phyloP scores from a whole-genome alignment of 2,329 filamentous ascomycete genomes.

The Phaeosphaeria sp. region DNA sequence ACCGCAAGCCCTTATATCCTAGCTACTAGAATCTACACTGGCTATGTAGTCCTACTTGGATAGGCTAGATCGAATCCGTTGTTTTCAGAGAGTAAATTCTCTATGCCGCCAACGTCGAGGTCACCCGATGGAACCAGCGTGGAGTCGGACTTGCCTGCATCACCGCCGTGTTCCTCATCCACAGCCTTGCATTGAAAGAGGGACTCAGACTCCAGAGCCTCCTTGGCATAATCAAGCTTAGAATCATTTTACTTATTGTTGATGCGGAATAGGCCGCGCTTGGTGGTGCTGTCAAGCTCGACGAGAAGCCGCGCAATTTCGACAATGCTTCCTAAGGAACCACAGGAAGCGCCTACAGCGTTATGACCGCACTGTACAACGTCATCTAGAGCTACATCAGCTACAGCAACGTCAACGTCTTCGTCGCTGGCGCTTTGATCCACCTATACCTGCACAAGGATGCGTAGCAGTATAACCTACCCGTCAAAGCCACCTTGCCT shows the following conservation, averaged over 20 bases:
- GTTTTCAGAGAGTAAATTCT: constrained; percentile 75
- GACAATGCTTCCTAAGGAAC: constrained; percentile 69
- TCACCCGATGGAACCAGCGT: constrained; percentile 71
- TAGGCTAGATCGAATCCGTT: constrained; percentile 73
- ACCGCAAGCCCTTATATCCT: constrained; percentile 66
- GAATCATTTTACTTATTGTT: constrained; percentile 70
- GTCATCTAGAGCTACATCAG: constrained; percentile 75
- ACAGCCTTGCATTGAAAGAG: constrained; percentile 69
- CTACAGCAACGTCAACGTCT: constrained; percentile 68
- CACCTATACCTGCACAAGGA: constrained; percentile 53
- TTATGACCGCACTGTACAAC: constrained; percentile 74
- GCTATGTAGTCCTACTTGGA: constrained; percentile 66
- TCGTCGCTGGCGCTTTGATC: constrained; percentile 57
- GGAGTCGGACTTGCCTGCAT: constrained; percentile 71
- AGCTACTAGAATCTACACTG: constrained; percentile 64
- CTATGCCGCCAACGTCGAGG: constrained; percentile 67
- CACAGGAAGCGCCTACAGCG: constrained; percentile 68
- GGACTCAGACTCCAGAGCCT: constrained; percentile 71
- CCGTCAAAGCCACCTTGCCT: constrained; percentile 57
- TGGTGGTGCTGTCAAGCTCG: constrained; percentile 62
- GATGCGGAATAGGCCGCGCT: constrained; percentile 67
- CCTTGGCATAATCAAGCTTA: constrained; percentile 70
- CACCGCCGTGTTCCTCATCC: constrained; percentile 69
- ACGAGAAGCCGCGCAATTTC: constrained; percentile 69
- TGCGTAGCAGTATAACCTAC: constrained; percentile 57